Evolutionary conservation across 208 protist genomes (phyloP).

Genomic region (Crithidia thermophila): DNA sequence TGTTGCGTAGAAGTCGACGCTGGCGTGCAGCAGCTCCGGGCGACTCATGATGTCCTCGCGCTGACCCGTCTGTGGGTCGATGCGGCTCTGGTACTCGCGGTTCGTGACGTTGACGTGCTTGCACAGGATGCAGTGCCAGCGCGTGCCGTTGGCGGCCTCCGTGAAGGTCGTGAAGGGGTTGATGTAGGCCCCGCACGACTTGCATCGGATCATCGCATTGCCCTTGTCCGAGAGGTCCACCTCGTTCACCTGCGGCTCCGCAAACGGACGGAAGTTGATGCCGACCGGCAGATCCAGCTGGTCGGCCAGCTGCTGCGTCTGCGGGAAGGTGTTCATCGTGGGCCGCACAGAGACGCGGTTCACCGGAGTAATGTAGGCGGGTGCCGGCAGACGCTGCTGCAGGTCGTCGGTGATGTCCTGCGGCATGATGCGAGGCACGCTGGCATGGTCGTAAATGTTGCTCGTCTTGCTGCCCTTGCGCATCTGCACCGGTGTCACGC

Average conservation of each 20-base stretch:
- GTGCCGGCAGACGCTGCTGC: slow-evolving; percentile 27
- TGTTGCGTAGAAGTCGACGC: slow-evolving; percentile 95
- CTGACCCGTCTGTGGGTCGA: slow-evolving; percentile 87
- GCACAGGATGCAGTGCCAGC: slow-evolving; percentile 97
- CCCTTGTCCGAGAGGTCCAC: slow-evolving; percentile 71
- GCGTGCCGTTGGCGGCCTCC: slow-evolving; percentile 74
- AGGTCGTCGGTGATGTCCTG: slow-evolving; percentile 70
- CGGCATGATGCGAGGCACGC: slow-evolving; percentile 72
- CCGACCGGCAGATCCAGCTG: slow-evolving; percentile 71
- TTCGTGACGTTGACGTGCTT: slow-evolving; percentile 90
- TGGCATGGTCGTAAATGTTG: slow-evolving; percentile 55
- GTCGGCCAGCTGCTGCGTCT: slow-evolving; percentile 57
- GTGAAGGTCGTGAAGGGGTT: slow-evolving; percentile 97
- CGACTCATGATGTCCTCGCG: slow-evolving; percentile 75
- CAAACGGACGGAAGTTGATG: slow-evolving; percentile 79
- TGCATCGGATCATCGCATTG: slow-evolving; percentile 81
- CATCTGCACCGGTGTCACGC: slow-evolving; percentile 25
- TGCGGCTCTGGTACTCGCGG: slow-evolving; percentile 54
- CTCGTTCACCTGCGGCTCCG: slow-evolving; percentile 54
- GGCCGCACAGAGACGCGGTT: slow-evolving; percentile 59
- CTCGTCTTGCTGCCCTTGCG: slow-evolving; percentile 24
- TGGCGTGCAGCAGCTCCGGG: slow-evolving; percentile 91
- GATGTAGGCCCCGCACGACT: slow-evolving; percentile 95
- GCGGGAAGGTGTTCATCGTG: slow-evolving; percentile 66
- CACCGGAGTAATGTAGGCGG: slow-evolving; percentile 51